Evolutionary conservation across 2,329 filamentous ascomycete genomes (phyloP), one percentile per base, ranked within the genome.

Genomic region (Dactylonectria macrodidyma): DNA sequence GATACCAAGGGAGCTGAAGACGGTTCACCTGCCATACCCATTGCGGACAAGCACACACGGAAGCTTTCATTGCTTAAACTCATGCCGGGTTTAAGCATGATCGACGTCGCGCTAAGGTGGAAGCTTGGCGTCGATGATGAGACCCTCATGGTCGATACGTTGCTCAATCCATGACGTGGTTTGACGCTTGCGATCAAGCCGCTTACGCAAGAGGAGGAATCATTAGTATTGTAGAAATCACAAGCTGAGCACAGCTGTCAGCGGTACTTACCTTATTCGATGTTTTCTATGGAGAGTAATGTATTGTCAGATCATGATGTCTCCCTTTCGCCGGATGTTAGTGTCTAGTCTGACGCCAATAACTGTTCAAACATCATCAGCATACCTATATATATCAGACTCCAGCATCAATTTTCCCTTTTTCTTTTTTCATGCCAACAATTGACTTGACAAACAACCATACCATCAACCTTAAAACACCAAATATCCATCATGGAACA

Each of bases 401-500:
- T 51, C 48, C 26, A 14, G 12, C 22, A 50, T 1, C 9, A 48
- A 6, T 11, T 48, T 6, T 22, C 7, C 1, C 8, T 1, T 22
- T 48, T 16, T 6, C n/a, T 12, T 7, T 50, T 5, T 16, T 1
- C 5, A 50, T 11, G 14, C 22, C 14, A 50, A 5, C 22, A 7
- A 24, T 7, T 24, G 24, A 11, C 4, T 14, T 2, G 12, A 48
- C 22, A 48, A 47, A 19, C 19, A 46, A n/a, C 14, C 16, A 46
- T 5, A 2, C 1, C 6, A 9, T 46, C 44, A 22, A 46, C 16
- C 41, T 41, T 16, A 5, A 22, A 52, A 36, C n/a, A 19, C 5
- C 16, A 12, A 19, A 2, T 4, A 7, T 30, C n/a, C 52, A 71
- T 12, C 38, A 91, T 92, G 90, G 86, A 92, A 16, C 89, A 89